phyloP scores from a whole-genome alignment of 2,329 filamentous ascomycete genomes.

The Ophiocordyceps camponoti-floridani region DNA sequence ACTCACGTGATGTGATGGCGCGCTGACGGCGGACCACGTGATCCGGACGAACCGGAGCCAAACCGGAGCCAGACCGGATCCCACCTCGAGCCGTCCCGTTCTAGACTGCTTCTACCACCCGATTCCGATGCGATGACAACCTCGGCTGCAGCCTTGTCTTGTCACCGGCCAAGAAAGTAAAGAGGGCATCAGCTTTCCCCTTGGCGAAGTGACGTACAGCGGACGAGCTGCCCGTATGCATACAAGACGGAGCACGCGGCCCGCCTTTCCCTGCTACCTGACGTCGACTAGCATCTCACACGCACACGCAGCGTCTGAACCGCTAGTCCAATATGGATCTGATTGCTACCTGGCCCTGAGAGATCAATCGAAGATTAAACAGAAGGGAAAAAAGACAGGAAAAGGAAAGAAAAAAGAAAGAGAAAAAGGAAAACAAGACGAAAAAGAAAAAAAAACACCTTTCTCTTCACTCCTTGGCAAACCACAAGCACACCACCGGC shows the following conservation, averaged over 20 bases:
- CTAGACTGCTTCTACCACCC: neutral
- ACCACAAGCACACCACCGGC: constrained; percentile 41
- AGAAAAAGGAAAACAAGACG: too few relatives aligned
- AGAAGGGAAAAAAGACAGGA: too few relatives aligned
- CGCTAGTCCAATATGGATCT: too few relatives aligned
- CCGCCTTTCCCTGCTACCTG: neutral
- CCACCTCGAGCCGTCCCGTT: too few relatives aligned
- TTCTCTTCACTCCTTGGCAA: constrained; percentile 28
- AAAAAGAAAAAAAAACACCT: too few relatives aligned
- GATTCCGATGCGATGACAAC: neutral
- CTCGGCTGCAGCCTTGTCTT: neutral
- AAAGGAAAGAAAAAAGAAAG: too few relatives aligned
- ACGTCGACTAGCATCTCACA: too few relatives aligned
- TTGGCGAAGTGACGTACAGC: too few relatives aligned
- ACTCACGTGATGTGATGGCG: neutral
- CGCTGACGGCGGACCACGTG: neutral
- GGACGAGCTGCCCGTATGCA: neutral
- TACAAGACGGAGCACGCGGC: neutral
- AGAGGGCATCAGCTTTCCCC: too few relatives aligned
- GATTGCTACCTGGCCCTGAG: too few relatives aligned
- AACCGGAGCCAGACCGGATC: neutral
- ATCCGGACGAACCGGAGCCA: neutral
- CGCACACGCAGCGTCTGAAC: neutral
- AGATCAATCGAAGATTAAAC: too few relatives aligned
- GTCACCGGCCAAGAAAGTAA: too few relatives aligned